phyloP scores from a whole-genome alignment of 805 yeast genomes.

The Nakazawaea ambrosiae region DNA sequence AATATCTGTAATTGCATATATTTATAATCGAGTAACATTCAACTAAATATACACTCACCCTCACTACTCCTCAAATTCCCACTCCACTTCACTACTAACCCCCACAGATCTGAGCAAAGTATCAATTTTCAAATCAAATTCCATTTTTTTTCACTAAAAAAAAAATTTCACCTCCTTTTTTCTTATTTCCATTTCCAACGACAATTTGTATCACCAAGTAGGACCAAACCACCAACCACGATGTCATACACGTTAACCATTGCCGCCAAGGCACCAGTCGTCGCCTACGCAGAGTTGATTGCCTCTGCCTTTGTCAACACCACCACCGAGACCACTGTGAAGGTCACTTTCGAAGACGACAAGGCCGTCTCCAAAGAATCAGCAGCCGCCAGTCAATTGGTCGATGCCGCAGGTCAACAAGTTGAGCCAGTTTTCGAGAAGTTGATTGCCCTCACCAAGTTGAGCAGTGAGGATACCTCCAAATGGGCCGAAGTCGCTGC shows the following conservation, averaged over 20 bases:
- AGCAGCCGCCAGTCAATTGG: slow-evolving; percentile 34
- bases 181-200: background rate
- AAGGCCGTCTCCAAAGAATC: slow-evolving; percentile 44
- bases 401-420: slow-evolving; percentile 35
- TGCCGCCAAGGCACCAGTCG: slow-evolving; percentile 81
- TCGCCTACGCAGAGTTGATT: slow-evolving; percentile 72
- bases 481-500: slow-evolving; percentile 67
- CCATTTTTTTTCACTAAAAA: background rate
- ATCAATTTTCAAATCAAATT: background rate
- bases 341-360: slow-evolving; percentile 65
- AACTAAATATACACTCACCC: no score
- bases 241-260: slow-evolving; percentile 41
- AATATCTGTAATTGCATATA: no score
- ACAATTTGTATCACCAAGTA: background rate
- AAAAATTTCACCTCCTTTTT: background rate
- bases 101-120: no score
- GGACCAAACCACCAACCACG: background rate
- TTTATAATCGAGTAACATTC: no score
- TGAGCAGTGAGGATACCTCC: slow-evolving; percentile 31
- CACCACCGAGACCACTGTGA: slow-evolving; percentile 41
- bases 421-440: slow-evolving; percentile 43
- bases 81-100: no score
- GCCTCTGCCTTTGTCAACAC: slow-evolving; percentile 72
- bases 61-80: no score
- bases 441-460: slow-evolving; percentile 22